Evolutionary conservation across 495 filamentous ascomycete species (phyloP).

Genomic region (Cudoniella acicularis): DNA sequence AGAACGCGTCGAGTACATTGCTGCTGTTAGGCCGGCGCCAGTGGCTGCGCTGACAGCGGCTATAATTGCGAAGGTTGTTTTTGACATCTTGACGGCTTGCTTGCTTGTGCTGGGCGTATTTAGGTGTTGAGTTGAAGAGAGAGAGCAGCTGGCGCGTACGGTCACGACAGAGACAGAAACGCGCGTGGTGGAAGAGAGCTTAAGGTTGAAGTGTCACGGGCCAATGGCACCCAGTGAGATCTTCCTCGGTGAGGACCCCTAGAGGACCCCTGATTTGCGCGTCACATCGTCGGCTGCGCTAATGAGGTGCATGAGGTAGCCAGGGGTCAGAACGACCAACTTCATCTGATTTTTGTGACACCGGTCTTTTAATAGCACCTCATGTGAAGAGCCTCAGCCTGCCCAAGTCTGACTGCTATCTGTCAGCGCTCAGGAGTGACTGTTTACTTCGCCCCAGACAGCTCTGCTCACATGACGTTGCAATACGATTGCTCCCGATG

Average conservation of each 20-base stretch:
- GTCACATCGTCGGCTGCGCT: neutral
- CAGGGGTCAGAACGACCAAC: neutral
- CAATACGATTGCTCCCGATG: no score
- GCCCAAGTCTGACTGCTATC: neutral
- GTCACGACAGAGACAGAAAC: conserved; percentile 17
- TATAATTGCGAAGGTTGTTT: conserved; percentile 80
- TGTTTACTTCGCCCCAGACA: no score
- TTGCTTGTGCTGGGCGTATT: conserved; percentile 1
- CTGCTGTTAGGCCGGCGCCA: conserved; percentile 77
- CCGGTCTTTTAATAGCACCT: neutral
- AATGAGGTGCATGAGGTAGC: neutral
- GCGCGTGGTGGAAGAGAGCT: conserved; percentile 12
- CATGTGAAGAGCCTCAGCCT: neutral
- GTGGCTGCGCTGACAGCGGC: conserved; percentile 86
- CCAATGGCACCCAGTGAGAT: neutral
- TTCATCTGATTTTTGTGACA: neutral
- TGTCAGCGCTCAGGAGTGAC: no score
- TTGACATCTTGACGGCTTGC: conserved; percentile 60
- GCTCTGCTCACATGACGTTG: no score
- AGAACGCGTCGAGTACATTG: conserved; percentile 65
- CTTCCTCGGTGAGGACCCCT: neutral
- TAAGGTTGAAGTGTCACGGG: neutral
- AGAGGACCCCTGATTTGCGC: neutral
- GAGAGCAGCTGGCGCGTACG: conserved; percentile 8
- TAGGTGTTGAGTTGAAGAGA: conserved; percentile 3